phyloP scores from a whole-genome alignment of 768 basidiomycete species.

The Chiua virens region DNA sequence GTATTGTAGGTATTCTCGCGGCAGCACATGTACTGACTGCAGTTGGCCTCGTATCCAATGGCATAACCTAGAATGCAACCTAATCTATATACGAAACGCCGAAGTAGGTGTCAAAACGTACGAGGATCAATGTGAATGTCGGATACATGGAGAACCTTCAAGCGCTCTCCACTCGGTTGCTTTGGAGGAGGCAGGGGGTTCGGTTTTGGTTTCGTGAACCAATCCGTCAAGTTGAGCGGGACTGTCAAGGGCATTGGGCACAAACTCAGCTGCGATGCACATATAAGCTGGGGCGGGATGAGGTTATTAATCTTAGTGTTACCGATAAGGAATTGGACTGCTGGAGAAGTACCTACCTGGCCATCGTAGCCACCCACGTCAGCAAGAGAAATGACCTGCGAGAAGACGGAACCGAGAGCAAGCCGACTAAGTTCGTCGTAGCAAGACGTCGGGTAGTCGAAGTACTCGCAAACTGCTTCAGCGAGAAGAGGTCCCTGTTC shows the following conservation, averaged over 20 bases:
- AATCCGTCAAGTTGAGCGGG: conserved; percentile 44
- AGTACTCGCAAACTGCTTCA: conserved; percentile 43
- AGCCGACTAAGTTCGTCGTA: conserved; percentile 32
- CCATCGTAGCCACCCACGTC: conserved; percentile 51
- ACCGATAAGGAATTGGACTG: no score
- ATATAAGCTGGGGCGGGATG: conserved; percentile 24
- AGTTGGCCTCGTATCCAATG: conserved; percentile 70
- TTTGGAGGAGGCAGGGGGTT: conserved; percentile 41
- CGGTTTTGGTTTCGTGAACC: conserved; percentile 55
- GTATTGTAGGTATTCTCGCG: conserved; percentile 49
- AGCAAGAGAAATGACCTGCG: conserved; percentile 49
- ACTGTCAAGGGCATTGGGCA: conserved; percentile 42
- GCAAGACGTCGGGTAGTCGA: conserved; percentile 38
- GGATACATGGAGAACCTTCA: conserved; percentile 50
- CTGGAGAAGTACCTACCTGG: conserved; percentile 31
- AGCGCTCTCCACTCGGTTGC: conserved; percentile 42
- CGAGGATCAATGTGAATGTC: conserved; percentile 54
- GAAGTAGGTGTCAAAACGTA: conserved; percentile 21
- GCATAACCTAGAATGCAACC: conserved; percentile 50
- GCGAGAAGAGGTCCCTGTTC: conserved; percentile 42
- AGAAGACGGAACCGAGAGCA: conserved; percentile 42
- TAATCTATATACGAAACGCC: not conserved
- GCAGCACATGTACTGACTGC: conserved; percentile 64
- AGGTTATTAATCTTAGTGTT: no score
- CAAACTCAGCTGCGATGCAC: conserved; percentile 35